phyloP scores from a whole-genome alignment of 257 asterid species.

The Osmanthus fragrans region DNA sequence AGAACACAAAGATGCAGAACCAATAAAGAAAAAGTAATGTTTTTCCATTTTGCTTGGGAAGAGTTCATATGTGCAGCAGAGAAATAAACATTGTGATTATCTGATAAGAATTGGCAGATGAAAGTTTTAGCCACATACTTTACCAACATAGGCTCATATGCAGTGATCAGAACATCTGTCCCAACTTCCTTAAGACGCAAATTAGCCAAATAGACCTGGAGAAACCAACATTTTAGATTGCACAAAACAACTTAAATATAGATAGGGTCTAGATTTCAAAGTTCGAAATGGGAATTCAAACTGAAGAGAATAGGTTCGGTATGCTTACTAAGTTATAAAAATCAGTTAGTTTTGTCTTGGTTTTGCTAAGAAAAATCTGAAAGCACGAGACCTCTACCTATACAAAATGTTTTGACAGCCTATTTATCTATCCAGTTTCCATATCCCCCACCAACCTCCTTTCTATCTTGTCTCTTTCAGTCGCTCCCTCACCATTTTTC shows the following conservation, averaged over 20 bases:
- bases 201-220: conserved; percentile 87
- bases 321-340: no score
- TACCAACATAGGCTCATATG: conserved; percentile 78
- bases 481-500: background rate
- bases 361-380: background rate
- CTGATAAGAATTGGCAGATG: background rate
- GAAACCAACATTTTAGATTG: conserved; percentile 15
- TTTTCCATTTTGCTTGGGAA: background rate
- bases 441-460: background rate
- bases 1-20: background rate
- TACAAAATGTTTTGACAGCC: background rate
- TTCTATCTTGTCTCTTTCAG: background rate
- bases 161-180: conserved; percentile 79
- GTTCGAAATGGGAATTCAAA: conserved; percentile 2
- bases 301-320: background rate
- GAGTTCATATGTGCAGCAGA: background rate
- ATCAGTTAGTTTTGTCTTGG: background rate
- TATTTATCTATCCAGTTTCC: background rate
- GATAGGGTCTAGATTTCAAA: background rate
- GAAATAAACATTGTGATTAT: background rate
- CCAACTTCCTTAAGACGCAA: conserved; percentile 83
- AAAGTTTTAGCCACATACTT: conserved; percentile 50
- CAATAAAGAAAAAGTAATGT: background rate
- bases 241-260: conserved; percentile 2
- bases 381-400: background rate